A percentile compares a stretch with the other conserved stretches of the same genome.
These are phyloP conservation scores for Solanum appendiculatum DNA, from an alignment of 257 asterid species.

Conservation along the genomic window DNA sequence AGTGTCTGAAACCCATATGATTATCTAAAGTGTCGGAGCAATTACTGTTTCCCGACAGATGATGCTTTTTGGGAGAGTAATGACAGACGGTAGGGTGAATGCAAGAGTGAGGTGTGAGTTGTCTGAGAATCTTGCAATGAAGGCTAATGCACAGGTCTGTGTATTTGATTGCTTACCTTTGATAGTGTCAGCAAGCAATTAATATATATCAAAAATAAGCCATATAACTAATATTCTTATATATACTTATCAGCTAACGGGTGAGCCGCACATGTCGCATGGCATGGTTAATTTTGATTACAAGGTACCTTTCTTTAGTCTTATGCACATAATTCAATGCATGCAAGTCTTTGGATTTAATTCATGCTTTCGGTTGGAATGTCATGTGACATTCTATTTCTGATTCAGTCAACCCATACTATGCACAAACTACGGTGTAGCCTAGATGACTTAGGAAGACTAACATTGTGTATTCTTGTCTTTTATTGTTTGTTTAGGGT, in stretches of 20 bases:
- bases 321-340: neutral
- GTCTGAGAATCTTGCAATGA: slow-evolving; percentile 73
- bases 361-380: neutral
- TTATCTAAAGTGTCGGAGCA: neutral
- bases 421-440: neutral
- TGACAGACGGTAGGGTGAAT: slow-evolving; percentile 87
- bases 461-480: neutral
- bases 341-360: neutral
- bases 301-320: slow-evolving; percentile 40
- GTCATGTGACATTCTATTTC: neutral
- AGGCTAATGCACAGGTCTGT: slow-evolving; percentile 78
- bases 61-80: slow-evolving; percentile 83
- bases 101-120: slow-evolving; percentile 91
- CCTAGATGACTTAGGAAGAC: neutral
- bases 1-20: neutral
- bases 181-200: neutral
- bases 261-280: slow-evolving; percentile 92
- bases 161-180: neutral
- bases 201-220: neutral
- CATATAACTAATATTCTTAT: neutral
- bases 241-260: slow-evolving; percentile 51
- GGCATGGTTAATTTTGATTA: slow-evolving; percentile 91
- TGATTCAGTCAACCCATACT: neutral
- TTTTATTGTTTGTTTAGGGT: slow-evolving; percentile 1
- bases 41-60: slow-evolving; percentile 28